These are phyloP conservation scores for Debaryomycetaceae sp. DNA, from an alignment of 1,139 yeast species.

Conservation along the genomic window DNA sequence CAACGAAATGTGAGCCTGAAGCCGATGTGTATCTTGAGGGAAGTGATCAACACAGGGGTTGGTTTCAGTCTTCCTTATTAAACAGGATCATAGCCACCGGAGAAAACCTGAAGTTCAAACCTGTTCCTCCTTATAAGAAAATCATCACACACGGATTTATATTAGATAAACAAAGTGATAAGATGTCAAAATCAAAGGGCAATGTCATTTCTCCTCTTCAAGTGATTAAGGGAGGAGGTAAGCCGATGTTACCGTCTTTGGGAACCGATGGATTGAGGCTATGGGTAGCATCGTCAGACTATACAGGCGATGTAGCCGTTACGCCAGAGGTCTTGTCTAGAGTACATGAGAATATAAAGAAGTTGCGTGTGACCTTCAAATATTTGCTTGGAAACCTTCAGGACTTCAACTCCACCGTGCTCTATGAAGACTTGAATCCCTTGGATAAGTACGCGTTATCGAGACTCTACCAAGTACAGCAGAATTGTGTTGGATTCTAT, in stretches of 20 bases:
- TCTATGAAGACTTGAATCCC: slow-evolving; percentile 40
- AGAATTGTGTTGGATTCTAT: slow-evolving; percentile 43
- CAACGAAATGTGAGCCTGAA: slow-evolving; percentile 26
- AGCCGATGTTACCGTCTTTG: slow-evolving; percentile 56
- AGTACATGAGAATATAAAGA: slow-evolving; percentile 77
- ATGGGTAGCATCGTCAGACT: slow-evolving; percentile 89
- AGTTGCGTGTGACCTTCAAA: slow-evolving; percentile 76
- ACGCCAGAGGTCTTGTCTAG: slow-evolving; percentile 71
- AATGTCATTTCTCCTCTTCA: slow-evolving; percentile 70
- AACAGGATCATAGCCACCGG: slow-evolving; percentile 65
- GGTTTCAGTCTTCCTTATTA: slow-evolving; percentile 94
- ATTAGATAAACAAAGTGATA: slow-evolving; percentile 77
- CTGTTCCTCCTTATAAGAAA: slow-evolving; percentile 65
- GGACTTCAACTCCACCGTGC: slow-evolving; percentile 21
- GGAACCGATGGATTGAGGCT: slow-evolving; percentile 91
- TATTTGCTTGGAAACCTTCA: slow-evolving; percentile 76
- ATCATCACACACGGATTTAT: slow-evolving; percentile 93
- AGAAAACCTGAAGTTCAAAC: slow-evolving; percentile 23
- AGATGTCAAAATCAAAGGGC: slow-evolving; percentile 94
- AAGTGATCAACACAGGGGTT: slow-evolving; percentile 95
- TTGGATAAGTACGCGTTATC: slow-evolving; percentile 67
- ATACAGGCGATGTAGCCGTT: slow-evolving; percentile 72
- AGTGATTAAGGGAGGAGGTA: slow-evolving; percentile 63
- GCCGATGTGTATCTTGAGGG: slow-evolving; percentile 92
- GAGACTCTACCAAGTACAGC: slow-evolving; percentile 49